Evolutionary conservation across 306 rosid genomes (phyloP).

Genomic region (Casuarina cunninghamiana): DNA sequence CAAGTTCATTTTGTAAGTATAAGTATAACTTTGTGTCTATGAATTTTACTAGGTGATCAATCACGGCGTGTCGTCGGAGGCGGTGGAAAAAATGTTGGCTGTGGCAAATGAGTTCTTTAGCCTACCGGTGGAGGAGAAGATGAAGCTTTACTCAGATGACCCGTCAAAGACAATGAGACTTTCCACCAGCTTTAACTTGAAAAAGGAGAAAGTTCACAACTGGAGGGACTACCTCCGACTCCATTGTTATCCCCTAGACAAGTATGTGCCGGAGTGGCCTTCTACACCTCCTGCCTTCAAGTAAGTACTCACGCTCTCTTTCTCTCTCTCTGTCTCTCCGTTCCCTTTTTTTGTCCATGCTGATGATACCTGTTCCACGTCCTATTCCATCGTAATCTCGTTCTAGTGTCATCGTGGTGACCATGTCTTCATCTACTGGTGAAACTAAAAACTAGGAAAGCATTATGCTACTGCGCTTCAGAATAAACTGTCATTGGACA

Average conservation of each 20-base stretch:
- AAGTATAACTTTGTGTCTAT: too few relatives aligned
- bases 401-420: too few relatives aligned
- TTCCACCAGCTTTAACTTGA: slow-evolving; percentile 79
- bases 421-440: too few relatives aligned
- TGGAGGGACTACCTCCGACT: slow-evolving; percentile 97
- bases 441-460: too few relatives aligned
- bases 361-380: background rate
- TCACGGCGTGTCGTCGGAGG: slow-evolving; percentile 64
- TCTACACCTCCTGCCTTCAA: slow-evolving; percentile 74
- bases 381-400: too few relatives aligned
- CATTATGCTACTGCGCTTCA: too few relatives aligned
- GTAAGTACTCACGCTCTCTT: slow-evolving; percentile 31
- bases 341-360: background rate
- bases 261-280: slow-evolving; percentile 80
- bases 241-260: slow-evolving; percentile 78
- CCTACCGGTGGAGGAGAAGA: slow-evolving; percentile 74
- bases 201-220: slow-evolving; percentile 68
- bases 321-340: too few relatives aligned
- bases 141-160: slow-evolving; percentile 87
- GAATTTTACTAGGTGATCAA: slow-evolving; percentile 54
- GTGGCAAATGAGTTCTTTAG: slow-evolving; percentile 66
- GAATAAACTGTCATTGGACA: too few relatives aligned
- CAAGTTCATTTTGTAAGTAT: too few relatives aligned
- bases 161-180: slow-evolving; percentile 77
- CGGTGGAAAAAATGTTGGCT: slow-evolving; percentile 44